A percentile compares a stretch with the other conserved stretches of the same genome.
These are phyloP conservation scores for Asterochloris erici DNA, from an alignment of 139 green algal species.

Conservation along the genomic window DNA sequence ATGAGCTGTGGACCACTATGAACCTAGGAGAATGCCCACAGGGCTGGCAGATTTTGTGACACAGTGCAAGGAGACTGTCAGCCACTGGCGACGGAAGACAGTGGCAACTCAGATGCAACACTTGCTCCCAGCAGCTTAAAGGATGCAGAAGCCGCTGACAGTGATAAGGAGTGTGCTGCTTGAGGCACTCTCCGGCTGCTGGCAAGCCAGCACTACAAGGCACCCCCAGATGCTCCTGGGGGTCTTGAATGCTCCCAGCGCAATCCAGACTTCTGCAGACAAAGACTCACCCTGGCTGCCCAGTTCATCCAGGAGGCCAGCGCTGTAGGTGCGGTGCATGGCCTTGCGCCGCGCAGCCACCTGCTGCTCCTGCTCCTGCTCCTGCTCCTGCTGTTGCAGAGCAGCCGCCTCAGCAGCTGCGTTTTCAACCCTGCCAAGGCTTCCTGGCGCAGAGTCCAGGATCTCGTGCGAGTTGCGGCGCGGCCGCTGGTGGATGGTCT, in stretches of 20 bases:
- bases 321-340: background rate
- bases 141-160: no score
- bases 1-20: background rate
- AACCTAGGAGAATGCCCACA: no score
- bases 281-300: background rate
- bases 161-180: no score
- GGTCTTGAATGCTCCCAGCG: background rate
- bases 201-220: no score
- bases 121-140: no score
- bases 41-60: no score
- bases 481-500: slow-evolving; percentile 4
- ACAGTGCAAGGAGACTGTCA: no score
- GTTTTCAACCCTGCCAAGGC: background rate
- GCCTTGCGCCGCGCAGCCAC: background rate
- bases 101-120: no score
- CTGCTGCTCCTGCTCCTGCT: background rate
- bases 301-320: background rate
- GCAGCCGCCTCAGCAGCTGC: background rate
- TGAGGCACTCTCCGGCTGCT: no score
- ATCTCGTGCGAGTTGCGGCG: background rate
- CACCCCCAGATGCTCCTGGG: background rate
- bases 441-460: background rate
- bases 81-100: no score
- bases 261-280: background rate
- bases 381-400: background rate